Evolutionary conservation across 441 rosid species (phyloP).

Genomic region (Gossypium gossypioides): DNA sequence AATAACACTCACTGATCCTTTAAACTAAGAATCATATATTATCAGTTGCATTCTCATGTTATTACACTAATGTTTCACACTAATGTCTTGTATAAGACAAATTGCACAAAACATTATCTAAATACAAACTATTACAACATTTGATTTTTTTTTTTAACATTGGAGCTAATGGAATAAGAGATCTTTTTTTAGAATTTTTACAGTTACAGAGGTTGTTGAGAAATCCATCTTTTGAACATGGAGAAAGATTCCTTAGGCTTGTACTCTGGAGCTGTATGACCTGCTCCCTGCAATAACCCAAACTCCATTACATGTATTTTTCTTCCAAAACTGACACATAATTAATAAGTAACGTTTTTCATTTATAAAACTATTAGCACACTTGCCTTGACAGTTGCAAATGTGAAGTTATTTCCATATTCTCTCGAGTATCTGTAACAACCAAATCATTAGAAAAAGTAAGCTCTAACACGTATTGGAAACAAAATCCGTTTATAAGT

Average conservation of each 20-base stretch:
- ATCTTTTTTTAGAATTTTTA: too few relatives aligned
- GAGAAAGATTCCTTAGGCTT: conserved; percentile 27
- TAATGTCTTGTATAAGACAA: too few relatives aligned
- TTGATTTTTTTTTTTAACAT: too few relatives aligned
- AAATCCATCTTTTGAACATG: conserved; percentile 31
- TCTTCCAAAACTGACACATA: background rate
- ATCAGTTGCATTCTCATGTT: too few relatives aligned
- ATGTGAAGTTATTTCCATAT: conserved; percentile 20
- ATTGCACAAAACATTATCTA: too few relatives aligned
- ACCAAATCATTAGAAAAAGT: background rate
- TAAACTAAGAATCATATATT: too few relatives aligned
- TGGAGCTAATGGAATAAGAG: too few relatives aligned
- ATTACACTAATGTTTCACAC: too few relatives aligned
- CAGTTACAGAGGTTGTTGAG: conserved; percentile 14
- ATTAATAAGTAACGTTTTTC: background rate
- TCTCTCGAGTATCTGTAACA: conserved; percentile 17
- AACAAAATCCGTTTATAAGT: background rate
- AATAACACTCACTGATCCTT: too few relatives aligned
- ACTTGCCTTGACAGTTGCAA: conserved; percentile 33
- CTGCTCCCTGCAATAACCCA: conserved; percentile 26
- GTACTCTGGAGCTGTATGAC: conserved; percentile 30
- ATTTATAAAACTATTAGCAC: background rate
- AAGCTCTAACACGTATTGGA: background rate
- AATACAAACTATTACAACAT: too few relatives aligned
- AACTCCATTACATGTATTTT: background rate